Base-by-base conservation (phyloP, 148 eudicot species). In the Euryodendron excelsum region DNA sequence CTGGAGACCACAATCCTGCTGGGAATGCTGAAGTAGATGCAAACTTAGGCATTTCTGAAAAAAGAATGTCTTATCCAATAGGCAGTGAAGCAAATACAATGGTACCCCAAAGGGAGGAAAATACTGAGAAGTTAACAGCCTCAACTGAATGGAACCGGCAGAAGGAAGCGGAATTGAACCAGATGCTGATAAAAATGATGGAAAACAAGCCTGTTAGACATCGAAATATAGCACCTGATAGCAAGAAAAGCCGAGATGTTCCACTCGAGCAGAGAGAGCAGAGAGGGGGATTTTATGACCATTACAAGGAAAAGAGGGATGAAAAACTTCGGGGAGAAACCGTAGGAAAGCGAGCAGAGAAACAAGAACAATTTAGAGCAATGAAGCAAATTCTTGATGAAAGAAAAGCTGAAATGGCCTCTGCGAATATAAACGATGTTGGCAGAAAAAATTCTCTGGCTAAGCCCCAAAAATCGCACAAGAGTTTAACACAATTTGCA, bases 111-210 rank as follows among this genome's bases (percentile, higher is more conserved):
- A 73, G 68, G 27, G 93, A 89, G 78, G 90, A 85, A 72, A 79
- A 68, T 73, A 77, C 55, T 84, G 98, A 88, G 73, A 93, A 88
- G 72, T 3, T 88, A 80, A 70, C 80, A 13, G 90, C 87, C 82
- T 91, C 97, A 30, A 83, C 84, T 76, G 98, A 91, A 80, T 96
- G 99, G 99, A 93, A 79, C 73, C 90, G 86, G 63, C 87, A 89
- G 83, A 96, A 90, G 79, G 98, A 93, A 85, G 95, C 88, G 73
- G 97, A 96, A 80, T 72, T 96, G 78, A 90, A 89, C 78, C 92
- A 92, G 82, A 86, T 96, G 89, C 84, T 93, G 82, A 84, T 83
- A 87, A 88, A 89, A 79, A 93, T 96, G 88, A 87, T 88, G 72
- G 88, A 91, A 80, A 89, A 80, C 71, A 90, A 86, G 82, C 83